These are phyloP conservation scores for Favolaschia claudopus DNA, from an alignment of 768 basidiomycete species.

Conservation along the genomic window DNA sequence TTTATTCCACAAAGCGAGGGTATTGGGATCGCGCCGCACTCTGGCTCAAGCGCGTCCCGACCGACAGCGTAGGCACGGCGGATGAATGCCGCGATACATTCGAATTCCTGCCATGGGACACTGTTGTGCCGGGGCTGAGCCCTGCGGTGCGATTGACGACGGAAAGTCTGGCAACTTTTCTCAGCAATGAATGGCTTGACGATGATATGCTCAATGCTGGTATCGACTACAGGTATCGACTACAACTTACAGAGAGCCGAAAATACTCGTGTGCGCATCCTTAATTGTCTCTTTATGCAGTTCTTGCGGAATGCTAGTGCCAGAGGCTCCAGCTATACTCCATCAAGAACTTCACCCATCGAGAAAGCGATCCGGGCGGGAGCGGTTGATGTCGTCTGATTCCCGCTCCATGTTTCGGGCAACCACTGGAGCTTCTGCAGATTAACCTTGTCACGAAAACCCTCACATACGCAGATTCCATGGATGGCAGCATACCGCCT, in stretches of 20 bases:
- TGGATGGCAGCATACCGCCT: neutral
- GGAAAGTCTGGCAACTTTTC: neutral
- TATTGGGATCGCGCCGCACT: neutral
- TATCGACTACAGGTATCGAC: too few species aligned
- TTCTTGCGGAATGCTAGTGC: neutral
- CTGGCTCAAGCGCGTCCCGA: neutral
- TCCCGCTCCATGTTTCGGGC: conserved; percentile 2
- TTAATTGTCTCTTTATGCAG: conserved; percentile 8
- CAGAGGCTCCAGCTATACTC: neutral
- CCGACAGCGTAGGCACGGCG: neutral
- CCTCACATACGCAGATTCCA: conserved; percentile 6
- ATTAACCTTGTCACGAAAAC: conserved; percentile 24
- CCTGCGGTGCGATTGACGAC: neutral
- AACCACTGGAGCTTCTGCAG: conserved; percentile 14
- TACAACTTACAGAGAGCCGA: too few species aligned
- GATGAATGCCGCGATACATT: neutral
- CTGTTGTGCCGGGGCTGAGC: neutral
- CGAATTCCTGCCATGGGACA: neutral
- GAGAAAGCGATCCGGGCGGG: conserved; percentile 1
- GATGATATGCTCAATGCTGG: conserved; percentile 17
- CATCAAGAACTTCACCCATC: neutral
- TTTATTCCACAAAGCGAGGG: neutral
- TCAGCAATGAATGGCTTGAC: neutral
- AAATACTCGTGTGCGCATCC: neutral
- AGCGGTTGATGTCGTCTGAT: neutral